Evolutionary conservation across 1,139 yeast species (phyloP).

Genomic region (Candida sanyaensis): DNA sequence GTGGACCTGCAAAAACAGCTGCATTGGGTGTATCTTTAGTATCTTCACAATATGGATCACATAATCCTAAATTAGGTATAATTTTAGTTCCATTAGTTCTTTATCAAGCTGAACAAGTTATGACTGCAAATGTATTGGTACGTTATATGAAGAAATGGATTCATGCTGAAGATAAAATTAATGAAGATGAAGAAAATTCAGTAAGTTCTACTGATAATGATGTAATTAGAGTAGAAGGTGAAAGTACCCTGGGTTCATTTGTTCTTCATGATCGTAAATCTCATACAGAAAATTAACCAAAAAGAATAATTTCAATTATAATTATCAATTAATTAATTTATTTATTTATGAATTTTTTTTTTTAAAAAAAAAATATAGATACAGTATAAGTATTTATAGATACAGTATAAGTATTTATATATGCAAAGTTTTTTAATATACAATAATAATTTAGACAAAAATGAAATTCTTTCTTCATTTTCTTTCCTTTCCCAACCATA

Average conservation of each 20-base stretch:
- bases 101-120: slow-evolving; percentile 84
- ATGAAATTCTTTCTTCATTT: no score
- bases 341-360: no score
- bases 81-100: slow-evolving; percentile 78
- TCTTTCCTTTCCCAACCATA: no score
- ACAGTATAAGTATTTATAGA: no score
- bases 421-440: neutral
- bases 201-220: neutral
- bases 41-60: slow-evolving; percentile 75
- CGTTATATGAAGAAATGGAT: slow-evolving; percentile 71
- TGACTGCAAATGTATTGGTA: slow-evolving; percentile 70
- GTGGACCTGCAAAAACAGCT: slow-evolving; percentile 93
- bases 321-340: no score
- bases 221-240: neutral
- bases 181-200: slow-evolving; percentile 17
- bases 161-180: slow-evolving; percentile 34
- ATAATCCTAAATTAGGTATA: slow-evolving; percentile 63
- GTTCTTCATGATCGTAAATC: no score
- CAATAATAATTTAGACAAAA: no score
- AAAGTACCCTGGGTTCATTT: neutral
- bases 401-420: neutral
- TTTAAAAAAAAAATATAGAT: no score
- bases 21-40: slow-evolving; percentile 85
- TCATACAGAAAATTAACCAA: no score
- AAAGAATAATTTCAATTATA: no score